phyloP scores from a whole-genome alignment of 2,329 filamentous ascomycete species.

The Leptographium galeiforme region DNA sequence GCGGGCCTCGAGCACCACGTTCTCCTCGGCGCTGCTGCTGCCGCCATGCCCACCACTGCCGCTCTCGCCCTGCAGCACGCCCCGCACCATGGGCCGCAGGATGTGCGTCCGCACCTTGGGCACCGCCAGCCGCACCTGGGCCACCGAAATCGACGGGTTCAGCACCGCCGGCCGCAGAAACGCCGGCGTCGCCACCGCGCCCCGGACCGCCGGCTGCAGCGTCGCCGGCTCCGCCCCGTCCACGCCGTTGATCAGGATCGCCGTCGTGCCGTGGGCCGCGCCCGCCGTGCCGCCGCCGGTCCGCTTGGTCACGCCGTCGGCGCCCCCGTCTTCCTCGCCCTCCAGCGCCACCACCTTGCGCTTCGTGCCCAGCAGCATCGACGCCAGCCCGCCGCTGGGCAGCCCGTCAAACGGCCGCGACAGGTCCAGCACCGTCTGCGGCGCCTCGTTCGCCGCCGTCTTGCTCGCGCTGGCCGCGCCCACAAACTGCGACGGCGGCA shows the following conservation, averaged over 20 bases:
- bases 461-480: slow-evolving; percentile 51
- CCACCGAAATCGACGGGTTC: slow-evolving; percentile 68
- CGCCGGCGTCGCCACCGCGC: slow-evolving; percentile 59
- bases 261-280: slow-evolving; percentile 12
- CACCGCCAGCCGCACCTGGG: slow-evolving; percentile 74
- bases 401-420: slow-evolving; percentile 90
- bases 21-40: too few relatives aligned
- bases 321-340: slow-evolving; percentile 59
- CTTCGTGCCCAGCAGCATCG: slow-evolving; percentile 86
- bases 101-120: slow-evolving; percentile 78
- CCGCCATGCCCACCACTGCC: too few relatives aligned
- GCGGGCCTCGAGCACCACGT: slow-evolving; percentile 73
- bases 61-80: slow-evolving; percentile 36
- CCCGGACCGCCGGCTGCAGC: slow-evolving; percentile 43
- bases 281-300: neutral
- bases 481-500: slow-evolving; percentile 79
- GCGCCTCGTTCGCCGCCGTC: slow-evolving; percentile 50
- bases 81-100: slow-evolving; percentile 63
- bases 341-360: slow-evolving; percentile 64
- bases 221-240: slow-evolving; percentile 68
- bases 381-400: slow-evolving; percentile 74
- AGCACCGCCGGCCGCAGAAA: slow-evolving; percentile 79
- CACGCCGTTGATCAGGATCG: slow-evolving; percentile 61
- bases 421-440: slow-evolving; percentile 74
- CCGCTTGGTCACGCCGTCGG: slow-evolving; percentile 26